phyloP scores from a whole-genome alignment of 331 rosid genomes.

The Dryas integrifolia region DNA sequence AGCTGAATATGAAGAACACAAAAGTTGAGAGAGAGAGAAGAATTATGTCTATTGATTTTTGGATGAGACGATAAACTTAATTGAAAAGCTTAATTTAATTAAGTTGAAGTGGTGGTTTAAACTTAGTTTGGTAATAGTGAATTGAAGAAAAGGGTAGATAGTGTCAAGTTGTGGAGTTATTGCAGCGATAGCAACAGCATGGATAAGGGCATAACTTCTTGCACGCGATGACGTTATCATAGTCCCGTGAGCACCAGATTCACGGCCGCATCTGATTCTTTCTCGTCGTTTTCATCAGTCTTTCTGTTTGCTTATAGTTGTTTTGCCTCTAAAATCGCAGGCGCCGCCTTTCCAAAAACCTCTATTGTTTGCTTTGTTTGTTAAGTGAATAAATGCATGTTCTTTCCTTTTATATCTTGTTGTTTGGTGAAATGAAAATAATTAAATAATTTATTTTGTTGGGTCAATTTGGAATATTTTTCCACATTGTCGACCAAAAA shows the following conservation, averaged over 20 bases:
- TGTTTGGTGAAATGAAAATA: background rate
- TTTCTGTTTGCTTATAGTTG: no score
- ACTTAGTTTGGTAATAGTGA: background rate
- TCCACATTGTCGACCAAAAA: background rate
- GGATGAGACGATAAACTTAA: no score
- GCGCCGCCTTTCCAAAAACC: slow-evolving; percentile 42
- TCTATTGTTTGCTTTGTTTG: background rate
- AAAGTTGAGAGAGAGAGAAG: no score
- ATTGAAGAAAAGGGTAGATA: background rate
- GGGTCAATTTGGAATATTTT: background rate
- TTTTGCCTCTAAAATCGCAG: slow-evolving; percentile 11
- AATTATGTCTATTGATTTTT: no score
- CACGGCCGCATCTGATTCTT: slow-evolving; percentile 33
- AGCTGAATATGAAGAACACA: no score
- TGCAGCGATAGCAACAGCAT: background rate
- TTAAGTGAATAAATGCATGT: no score
- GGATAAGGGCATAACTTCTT: slow-evolving; percentile 8
- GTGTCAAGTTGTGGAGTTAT: background rate
- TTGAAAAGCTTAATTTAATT: no score
- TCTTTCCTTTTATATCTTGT: background rate
- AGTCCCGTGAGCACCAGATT: slow-evolving; percentile 24
- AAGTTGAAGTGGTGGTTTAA: no score
- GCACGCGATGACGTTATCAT: slow-evolving; percentile 22
- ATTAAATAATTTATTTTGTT: background rate
- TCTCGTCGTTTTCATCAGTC: slow-evolving; percentile 23